Conservation (phyloP, 345 rosid genomes). For the Trapa bicornis region DNA sequence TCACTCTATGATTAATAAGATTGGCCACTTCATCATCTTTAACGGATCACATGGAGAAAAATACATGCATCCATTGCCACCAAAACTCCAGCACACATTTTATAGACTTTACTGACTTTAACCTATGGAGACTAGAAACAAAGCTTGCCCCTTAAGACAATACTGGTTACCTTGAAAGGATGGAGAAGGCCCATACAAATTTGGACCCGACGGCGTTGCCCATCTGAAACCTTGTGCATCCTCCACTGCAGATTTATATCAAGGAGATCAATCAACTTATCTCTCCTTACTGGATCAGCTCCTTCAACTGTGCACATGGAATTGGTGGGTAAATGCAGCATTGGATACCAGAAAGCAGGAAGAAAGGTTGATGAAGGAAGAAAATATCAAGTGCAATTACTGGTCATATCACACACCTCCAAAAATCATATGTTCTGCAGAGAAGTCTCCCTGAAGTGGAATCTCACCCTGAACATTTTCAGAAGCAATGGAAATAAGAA, state of each 20-base stretch:
- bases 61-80: background rate
- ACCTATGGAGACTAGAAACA: background rate
- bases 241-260: slow-evolving; percentile 91
- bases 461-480: slow-evolving; percentile 57
- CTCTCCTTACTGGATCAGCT: slow-evolving; percentile 74
- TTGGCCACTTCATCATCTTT: background rate
- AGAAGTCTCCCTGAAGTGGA: slow-evolving; percentile 95
- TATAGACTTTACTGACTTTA: background rate
- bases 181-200: slow-evolving; percentile 96
- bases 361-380: background rate
- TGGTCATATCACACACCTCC: slow-evolving; percentile 42
- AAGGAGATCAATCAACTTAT: slow-evolving; percentile 76
- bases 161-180: slow-evolving; percentile 62
- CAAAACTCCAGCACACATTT: background rate
- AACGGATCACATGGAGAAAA: background rate
- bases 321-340: background rate
- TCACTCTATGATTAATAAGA: background rate
- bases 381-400: background rate
- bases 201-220: slow-evolving; percentile 92
- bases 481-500: slow-evolving; percentile 5
- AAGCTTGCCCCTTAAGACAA: background rate
- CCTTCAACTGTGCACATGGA: slow-evolving; percentile 63
- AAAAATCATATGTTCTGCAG: slow-evolving; percentile 91
- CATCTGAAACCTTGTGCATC: slow-evolving; percentile 98
- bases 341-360: background rate